phyloP scores from a whole-genome alignment of 352 stramenopile genomes.

The Phytophthora cryptogea region DNA sequence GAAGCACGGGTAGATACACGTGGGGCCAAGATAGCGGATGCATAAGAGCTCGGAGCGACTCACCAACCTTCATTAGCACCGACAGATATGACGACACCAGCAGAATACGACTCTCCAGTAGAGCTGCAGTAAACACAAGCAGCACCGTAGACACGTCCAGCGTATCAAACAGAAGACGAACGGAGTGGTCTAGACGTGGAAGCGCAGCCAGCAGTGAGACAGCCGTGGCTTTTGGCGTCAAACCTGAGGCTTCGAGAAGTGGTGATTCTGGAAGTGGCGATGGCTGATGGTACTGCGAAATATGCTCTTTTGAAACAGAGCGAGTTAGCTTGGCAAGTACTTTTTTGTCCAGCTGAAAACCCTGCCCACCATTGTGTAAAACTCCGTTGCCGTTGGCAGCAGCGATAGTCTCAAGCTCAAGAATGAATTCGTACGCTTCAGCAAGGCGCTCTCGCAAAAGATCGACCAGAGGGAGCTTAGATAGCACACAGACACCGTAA shows the following conservation, averaged over 20 bases:
- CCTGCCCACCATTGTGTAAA: constrained; percentile 22
- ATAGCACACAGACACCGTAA: constrained; percentile 81
- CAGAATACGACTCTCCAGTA: constrained; percentile 83
- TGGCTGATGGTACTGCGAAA: constrained; percentile 54
- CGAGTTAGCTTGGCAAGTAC: constrained; percentile 78
- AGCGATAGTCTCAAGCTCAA: constrained; percentile 69
- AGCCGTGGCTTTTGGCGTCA: constrained; percentile 34
- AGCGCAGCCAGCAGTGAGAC: constrained; percentile 48
- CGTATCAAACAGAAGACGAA: constrained; percentile 82
- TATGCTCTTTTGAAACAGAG: constrained; percentile 66
- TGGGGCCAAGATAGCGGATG: constrained; percentile 88
- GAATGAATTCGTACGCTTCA: constrained; percentile 83
- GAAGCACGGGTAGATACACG: constrained; percentile 84
- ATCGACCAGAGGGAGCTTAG: constrained; percentile 84
- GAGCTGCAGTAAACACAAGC: constrained; percentile 74
- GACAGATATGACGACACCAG: constrained; percentile 83
- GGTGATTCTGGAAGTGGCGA: constrained; percentile 39
- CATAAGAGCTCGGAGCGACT: constrained; percentile 83
- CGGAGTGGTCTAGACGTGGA: constrained; percentile 72
- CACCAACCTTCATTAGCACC: constrained; percentile 80
- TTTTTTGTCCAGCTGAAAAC: constrained; percentile 81
- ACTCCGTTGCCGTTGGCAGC: constrained; percentile 23
- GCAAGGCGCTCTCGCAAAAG: constrained; percentile 77
- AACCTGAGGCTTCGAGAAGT: constrained; percentile 37
- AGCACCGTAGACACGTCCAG: constrained; percentile 77